phyloP scores from a whole-genome alignment of 805 yeast species.

The Candida hispaniensis region DNA sequence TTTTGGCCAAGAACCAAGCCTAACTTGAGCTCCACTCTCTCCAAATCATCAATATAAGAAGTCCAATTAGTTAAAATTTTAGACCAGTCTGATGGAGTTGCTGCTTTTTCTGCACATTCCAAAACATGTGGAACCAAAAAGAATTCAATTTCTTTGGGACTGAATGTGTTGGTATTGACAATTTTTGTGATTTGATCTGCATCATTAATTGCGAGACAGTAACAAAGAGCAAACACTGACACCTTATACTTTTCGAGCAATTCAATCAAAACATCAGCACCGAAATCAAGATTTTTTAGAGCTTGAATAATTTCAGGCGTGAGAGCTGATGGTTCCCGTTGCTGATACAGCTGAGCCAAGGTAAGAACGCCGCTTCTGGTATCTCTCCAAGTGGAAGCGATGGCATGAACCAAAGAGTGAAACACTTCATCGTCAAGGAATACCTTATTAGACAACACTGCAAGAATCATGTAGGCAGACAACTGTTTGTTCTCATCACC shows the following conservation, averaged over 20 bases:
- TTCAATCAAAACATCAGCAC: constrained; percentile 21
- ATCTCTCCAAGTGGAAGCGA: constrained; percentile 37
- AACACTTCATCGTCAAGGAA: constrained; percentile 47
- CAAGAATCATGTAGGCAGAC: constrained; percentile 71
- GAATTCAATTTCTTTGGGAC: too few relatives aligned
- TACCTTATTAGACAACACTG: constrained; percentile 65
- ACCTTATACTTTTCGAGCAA: constrained; percentile 26
- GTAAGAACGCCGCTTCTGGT: constrained; percentile 26
- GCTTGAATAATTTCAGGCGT: constrained; percentile 16
- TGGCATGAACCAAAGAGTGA: constrained; percentile 51
- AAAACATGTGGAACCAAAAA: too few relatives aligned
- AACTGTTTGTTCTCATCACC: constrained; percentile 51
- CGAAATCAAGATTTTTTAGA: constrained; percentile 21
- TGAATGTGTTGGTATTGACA: too few relatives aligned
- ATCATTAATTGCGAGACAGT: constrained; percentile 11
- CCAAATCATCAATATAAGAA: too few relatives aligned
- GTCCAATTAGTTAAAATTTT: too few relatives aligned
- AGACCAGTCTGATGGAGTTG: too few relatives aligned
- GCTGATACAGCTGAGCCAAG: constrained; percentile 27
- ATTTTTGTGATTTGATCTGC: background rate
- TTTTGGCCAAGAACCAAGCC: too few relatives aligned
- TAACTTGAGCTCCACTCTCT: too few relatives aligned
- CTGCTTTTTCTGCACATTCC: too few relatives aligned
- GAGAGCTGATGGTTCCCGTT: constrained; percentile 17
- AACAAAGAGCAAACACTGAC: constrained; percentile 27